Conservation (phyloP, 345 rosid species). For the Brassica napus region Da-Ae NC_063436.1:34281001-34281500, state of each 20-base stretch:
- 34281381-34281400: slow-evolving; percentile 87
- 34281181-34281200: slow-evolving; percentile 92
- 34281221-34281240: slow-evolving; percentile 57
- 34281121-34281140: slow-evolving; percentile 73
- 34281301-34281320: no score
- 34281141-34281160: slow-evolving; percentile 68
- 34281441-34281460: slow-evolving; percentile 71
- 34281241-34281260: slow-evolving; percentile 77
- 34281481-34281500: slow-evolving; percentile 84
- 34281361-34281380: slow-evolving; percentile 49
- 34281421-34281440: slow-evolving; percentile 98
- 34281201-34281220: slow-evolving; percentile 71
- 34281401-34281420: slow-evolving; percentile 85
- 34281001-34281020: background rate
- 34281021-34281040: slow-evolving; percentile 63
- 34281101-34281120: slow-evolving; percentile 84
- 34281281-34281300: background rate
- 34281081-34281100: slow-evolving; percentile 91
- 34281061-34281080: slow-evolving; percentile 84
- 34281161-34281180: slow-evolving; percentile 87
- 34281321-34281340: background rate
- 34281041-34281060: slow-evolving; percentile 93
- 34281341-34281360: slow-evolving; percentile 3
- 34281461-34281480: slow-evolving; percentile 69
- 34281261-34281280: slow-evolving; percentile 39